A percentile compares a stretch with the other conserved stretches of the same genome.
phyloP scores from a whole-genome alignment of 805 yeast genomes.

The Candida adriatica region DNA sequence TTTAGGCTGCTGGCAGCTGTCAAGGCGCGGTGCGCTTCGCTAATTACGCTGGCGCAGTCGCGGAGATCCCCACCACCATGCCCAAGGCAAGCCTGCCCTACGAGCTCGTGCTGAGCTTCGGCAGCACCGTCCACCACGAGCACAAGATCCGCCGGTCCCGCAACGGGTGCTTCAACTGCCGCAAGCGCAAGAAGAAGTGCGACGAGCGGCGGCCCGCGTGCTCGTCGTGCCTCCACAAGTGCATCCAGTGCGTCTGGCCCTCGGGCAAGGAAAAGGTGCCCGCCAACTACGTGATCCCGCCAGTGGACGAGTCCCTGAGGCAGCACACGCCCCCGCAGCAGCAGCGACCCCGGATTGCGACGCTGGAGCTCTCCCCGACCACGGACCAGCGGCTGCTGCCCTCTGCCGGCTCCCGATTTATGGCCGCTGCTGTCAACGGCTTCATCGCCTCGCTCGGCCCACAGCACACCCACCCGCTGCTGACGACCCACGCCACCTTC shows the following conservation, averaged over 20 bases:
- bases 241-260: conserved; percentile 23
- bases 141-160: conserved; percentile 5
- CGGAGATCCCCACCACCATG: no score
- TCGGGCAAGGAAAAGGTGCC: conserved; percentile 15
- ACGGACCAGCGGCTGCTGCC: conserved; percentile 2
- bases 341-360: conserved; percentile 1
- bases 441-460: conserved; percentile 37
- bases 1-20: no score
- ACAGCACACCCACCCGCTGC: conserved; percentile 32
- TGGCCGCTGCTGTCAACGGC: conserved; percentile 30
- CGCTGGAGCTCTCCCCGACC: background rate
- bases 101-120: conserved; percentile 8
- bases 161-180: conserved; percentile 24
- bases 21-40: no score
- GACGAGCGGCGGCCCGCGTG: conserved; percentile 42
- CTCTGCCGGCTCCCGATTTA: conserved; percentile 7
- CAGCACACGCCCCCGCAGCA: background rate
- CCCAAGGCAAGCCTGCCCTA: conserved; percentile 5
- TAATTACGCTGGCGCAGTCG: no score
- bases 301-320: conserved; percentile 3
- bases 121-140: background rate
- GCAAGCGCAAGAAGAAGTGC: conserved; percentile 59
- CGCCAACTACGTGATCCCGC: conserved; percentile 13
- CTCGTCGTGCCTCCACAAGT: conserved; percentile 34
- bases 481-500: conserved; percentile 35